Base-by-base conservation (phyloP, 345 rosid genomes). In the Clausena lansium region DNA sequence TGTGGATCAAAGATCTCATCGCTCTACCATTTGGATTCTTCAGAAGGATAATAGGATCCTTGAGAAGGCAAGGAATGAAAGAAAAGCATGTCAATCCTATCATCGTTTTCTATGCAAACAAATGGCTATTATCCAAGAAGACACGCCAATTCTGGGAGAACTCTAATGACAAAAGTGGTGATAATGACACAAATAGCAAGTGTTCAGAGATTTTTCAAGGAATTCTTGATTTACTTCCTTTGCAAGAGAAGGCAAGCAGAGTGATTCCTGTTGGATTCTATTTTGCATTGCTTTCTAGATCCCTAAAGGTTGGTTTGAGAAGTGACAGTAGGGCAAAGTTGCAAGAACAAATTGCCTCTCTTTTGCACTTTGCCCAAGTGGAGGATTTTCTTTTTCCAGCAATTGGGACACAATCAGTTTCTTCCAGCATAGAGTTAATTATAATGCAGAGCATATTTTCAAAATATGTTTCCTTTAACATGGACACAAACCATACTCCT, bases 31-130 rank as follows among this genome's bases (percentile, higher is more conserved):
- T 88, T 7, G 85, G 83, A 76, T 91, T 90, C 86, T 88, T 93
- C 88, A 90, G 71, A 79, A 86, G 95, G 77, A 88, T 93, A 64
- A 83, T 88, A 73, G 92, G 89, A 50, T 90, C 96, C 68, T 71
- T 91, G 81, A 86, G 96, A 79, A 82, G 98, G 80, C 96, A 93
- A 80, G 96, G 98, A 38, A 91, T 93, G 98, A 93, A 89, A 78
- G 96, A 93, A 61, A 93, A 87, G 67, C 88, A 88, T 38, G 92
- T 90, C 27, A 89, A 85, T 45, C 94, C 94, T 28, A 77, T 93
- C 57, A 81, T 91, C 7, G 87, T 90, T 67, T 85, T 93, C 81
- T 91, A 81, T 14, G 88, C 91, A 36, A 89, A 87, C 70, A 93
- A 86, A 77, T 90, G 88, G 92, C 38, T 88, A 2, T 80, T 90